These are phyloP conservation scores for Allium cepa DNA, from an alignment of 106 monocot species.

Conservation along the genomic window DNA sequence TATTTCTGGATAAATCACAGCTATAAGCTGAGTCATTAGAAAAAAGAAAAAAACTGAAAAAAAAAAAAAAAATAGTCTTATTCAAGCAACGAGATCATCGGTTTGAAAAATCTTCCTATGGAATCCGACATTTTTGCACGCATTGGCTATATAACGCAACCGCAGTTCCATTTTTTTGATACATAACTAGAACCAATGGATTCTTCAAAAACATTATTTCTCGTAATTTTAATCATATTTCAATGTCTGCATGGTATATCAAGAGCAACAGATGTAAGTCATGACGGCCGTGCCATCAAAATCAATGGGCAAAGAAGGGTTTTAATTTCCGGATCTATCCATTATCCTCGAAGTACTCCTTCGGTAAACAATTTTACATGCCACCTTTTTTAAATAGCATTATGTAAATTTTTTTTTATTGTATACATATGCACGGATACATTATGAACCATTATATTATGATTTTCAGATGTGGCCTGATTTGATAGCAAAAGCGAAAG, in stretches of 20 bases:
- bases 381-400: not conserved
- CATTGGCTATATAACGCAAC: too few relatives aligned
- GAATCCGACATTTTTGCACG: too few relatives aligned
- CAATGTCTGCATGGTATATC: not conserved
- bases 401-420: not conserved
- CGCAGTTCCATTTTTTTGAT: too few relatives aligned
- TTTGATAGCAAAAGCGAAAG: slow-evolving; percentile 27
- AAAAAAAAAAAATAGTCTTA: too few relatives aligned
- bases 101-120: too few relatives aligned
- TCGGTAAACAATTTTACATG: not conserved
- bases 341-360: slow-evolving; percentile 4
- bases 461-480: slow-evolving; percentile 35
- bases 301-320: not conserved
- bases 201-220: not conserved
- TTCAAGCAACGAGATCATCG: too few relatives aligned
- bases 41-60: too few relatives aligned
- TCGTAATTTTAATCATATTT: not conserved
- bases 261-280: not conserved
- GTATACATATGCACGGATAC: not conserved
- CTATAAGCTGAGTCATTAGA: too few relatives aligned
- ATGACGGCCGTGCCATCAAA: not conserved
- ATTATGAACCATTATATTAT: not conserved
- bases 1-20: too few relatives aligned
- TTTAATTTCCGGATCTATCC: slow-evolving; percentile 1
- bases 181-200: not conserved